Evolutionary conservation across 306 rosid genomes (phyloP).

Genomic region (Fragaria iinumae): DNA sequence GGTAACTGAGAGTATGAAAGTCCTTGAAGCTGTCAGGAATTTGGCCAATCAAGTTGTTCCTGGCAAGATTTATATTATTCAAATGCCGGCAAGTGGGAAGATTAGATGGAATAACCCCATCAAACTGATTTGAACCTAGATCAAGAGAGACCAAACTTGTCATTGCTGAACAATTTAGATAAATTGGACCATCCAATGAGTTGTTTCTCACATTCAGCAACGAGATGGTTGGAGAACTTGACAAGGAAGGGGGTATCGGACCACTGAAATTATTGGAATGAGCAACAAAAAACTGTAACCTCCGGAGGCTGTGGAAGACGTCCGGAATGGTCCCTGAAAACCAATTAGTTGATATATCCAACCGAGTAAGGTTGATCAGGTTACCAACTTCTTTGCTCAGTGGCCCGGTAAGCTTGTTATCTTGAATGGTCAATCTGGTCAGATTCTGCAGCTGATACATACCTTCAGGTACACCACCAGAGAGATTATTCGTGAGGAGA

Average conservation of each 20-base stretch:
- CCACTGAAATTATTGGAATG: slow-evolving; percentile 43
- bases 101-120: slow-evolving; percentile 37
- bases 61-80: slow-evolving; percentile 42
- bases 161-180: slow-evolving; percentile 43
- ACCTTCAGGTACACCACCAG: slow-evolving; percentile 33
- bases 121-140: slow-evolving; percentile 45
- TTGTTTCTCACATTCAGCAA: slow-evolving; percentile 49
- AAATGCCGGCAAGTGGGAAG: slow-evolving; percentile 42
- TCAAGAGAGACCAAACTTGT: slow-evolving; percentile 39
- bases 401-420: slow-evolving; percentile 41
- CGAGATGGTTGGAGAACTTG: slow-evolving; percentile 30
- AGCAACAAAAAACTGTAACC: slow-evolving; percentile 27
- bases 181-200: slow-evolving; percentile 35
- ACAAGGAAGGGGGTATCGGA: slow-evolving; percentile 30
- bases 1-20: slow-evolving; percentile 32
- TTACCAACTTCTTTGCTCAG: slow-evolving; percentile 34
- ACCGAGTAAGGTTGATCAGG: slow-evolving; percentile 34
- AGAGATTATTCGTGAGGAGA: slow-evolving; percentile 28
- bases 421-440: slow-evolving; percentile 21
- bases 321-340: slow-evolving; percentile 41
- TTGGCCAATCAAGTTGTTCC: slow-evolving; percentile 32
- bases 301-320: slow-evolving; percentile 21
- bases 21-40: slow-evolving; percentile 48
- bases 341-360: slow-evolving; percentile 36
- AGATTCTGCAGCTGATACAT: slow-evolving; percentile 27